Evolutionary conservation across 2,329 filamentous ascomycete species (phyloP).

Genomic region (Colletotrichum sp.): DNA sequence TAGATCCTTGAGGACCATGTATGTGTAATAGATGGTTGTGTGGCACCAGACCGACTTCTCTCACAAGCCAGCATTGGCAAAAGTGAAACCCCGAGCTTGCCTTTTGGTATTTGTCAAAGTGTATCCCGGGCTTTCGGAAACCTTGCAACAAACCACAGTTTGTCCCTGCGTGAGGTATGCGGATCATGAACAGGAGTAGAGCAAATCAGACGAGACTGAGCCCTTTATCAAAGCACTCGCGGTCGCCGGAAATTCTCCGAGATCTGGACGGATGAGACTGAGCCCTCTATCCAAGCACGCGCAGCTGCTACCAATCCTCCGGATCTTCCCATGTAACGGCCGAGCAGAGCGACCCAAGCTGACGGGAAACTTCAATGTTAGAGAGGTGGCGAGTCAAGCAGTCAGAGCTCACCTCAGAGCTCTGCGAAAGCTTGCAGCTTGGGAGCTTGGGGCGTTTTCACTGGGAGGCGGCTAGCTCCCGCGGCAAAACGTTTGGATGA

Average conservation of each 20-base stretch:
- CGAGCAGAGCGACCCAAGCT: not conserved
- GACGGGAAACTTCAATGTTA: not conserved
- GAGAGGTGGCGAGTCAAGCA: not conserved
- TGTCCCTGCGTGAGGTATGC: not conserved
- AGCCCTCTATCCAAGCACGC: not conserved
- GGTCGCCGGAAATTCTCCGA: not conserved
- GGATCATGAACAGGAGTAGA: not conserved
- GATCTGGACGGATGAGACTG: not conserved
- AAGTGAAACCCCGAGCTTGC: not conserved
- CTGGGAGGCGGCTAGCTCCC: slow-evolving; percentile 7
- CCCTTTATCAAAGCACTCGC: not conserved
- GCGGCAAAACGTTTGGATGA: not conserved
- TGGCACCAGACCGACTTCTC: not conserved
- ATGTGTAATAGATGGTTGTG: not conserved
- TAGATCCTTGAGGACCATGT: not conserved
- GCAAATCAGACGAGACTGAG: not conserved
- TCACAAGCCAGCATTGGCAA: not conserved
- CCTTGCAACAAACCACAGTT: not conserved
- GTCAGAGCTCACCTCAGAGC: not conserved
- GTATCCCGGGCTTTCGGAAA: not conserved
- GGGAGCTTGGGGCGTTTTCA: not conserved
- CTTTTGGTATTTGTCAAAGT: not conserved
- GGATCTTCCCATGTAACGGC: not conserved
- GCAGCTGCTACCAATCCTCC: not conserved
- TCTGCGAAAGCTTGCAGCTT: not conserved